These are phyloP conservation scores for Amanita muscaria DNA, from an alignment of 768 basidiomycete genomes.

Conservation along the genomic window DNA sequence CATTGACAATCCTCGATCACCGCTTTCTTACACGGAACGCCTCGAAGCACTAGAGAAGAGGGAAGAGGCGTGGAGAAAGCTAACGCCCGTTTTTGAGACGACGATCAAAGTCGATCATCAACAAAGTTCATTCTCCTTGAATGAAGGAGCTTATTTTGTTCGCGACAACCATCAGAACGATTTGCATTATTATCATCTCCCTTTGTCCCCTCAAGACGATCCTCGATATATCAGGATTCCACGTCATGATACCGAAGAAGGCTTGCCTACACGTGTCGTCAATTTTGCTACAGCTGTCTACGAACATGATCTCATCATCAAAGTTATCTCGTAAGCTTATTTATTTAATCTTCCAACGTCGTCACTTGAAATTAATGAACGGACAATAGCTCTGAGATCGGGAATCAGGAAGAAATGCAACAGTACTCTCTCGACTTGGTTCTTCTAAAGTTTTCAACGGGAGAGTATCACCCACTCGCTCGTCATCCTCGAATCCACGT, in stretches of 20 bases:
- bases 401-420: not conserved
- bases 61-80: slow-evolving; percentile 24
- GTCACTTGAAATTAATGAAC: not conserved
- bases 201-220: slow-evolving; percentile 18
- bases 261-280: slow-evolving; percentile 17
- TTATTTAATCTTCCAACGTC: not conserved
- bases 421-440: slow-evolving; percentile 8
- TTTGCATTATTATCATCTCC: slow-evolving; percentile 27
- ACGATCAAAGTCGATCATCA: slow-evolving; percentile 19
- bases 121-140: slow-evolving; percentile 34
- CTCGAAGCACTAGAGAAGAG: slow-evolving; percentile 17
- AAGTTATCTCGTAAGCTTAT: slow-evolving; percentile 32
- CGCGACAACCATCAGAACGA: slow-evolving; percentile 15
- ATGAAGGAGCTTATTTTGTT: slow-evolving; percentile 28
- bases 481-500: slow-evolving; percentile 22
- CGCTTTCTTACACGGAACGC: slow-evolving; percentile 18
- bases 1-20: slow-evolving; percentile 21
- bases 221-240: slow-evolving; percentile 22
- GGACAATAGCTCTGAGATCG: not conserved
- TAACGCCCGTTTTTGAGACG: slow-evolving; percentile 18
- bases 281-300: slow-evolving; percentile 35
- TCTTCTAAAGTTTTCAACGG: slow-evolving; percentile 16
- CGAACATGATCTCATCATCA: slow-evolving; percentile 36
- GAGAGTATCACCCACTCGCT: slow-evolving; percentile 23
- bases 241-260: slow-evolving; percentile 13